phyloP scores from a whole-genome alignment of 2,329 filamentous ascomycete species.

The Botrytis hyacinthi region DNA sequence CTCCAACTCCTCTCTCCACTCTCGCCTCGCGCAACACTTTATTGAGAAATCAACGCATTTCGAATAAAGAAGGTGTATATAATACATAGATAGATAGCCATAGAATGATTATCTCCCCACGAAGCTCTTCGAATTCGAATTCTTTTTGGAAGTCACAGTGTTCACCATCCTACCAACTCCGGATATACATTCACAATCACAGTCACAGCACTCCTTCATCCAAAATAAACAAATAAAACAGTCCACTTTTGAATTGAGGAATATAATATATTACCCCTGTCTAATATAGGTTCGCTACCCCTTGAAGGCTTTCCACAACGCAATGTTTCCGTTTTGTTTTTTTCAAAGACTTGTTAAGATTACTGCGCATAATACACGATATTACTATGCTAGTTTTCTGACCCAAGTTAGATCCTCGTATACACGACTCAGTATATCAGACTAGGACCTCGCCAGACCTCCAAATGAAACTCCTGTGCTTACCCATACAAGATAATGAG shows the following conservation, averaged over 20 bases:
- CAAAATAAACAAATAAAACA: not conserved
- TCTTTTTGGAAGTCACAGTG: no score
- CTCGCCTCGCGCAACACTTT: no score
- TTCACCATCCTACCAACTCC: no score
- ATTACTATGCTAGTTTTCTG: not conserved
- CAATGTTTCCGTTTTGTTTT: not conserved
- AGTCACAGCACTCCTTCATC: not conserved
- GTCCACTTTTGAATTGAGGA: fast-evolving
- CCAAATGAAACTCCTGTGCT: not conserved
- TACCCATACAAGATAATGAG: not conserved
- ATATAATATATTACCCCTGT: not conserved
- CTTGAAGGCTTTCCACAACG: not conserved
- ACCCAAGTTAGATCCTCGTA: not conserved
- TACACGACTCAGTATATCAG: not conserved
- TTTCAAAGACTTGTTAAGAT: not conserved
- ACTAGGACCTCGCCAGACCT: not conserved
- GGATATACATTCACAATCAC: not conserved
- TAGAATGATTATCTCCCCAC: no score
- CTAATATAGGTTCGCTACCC: not conserved
- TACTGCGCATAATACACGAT: not conserved
- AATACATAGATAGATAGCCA: no score
- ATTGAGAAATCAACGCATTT: no score
- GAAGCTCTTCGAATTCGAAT: no score
- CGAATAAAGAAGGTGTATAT: no score
- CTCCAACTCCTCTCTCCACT: no score